These are phyloP conservation scores for Psidium guajava DNA, from an alignment of 345 rosid species.

Conservation along the genomic window DNA sequence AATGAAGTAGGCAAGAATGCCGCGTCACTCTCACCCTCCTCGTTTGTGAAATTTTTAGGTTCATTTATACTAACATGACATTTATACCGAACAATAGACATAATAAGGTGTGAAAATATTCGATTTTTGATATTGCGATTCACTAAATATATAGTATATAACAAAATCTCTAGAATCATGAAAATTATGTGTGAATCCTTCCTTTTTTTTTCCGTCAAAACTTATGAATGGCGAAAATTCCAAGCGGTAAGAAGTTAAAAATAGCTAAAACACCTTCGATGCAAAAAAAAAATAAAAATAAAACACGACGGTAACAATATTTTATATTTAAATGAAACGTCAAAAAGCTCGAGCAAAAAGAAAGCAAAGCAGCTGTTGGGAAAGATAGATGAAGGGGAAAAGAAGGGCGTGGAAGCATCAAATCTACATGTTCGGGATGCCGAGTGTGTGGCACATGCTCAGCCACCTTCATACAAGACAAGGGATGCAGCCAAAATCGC, in stretches of 20 bases:
- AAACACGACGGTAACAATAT: not conserved
- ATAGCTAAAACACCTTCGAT: not conserved
- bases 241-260: not conserved
- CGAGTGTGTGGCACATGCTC: constrained; percentile 1
- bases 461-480: not conserved
- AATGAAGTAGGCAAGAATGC: too few relatives aligned
- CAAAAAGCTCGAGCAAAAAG: not conserved
- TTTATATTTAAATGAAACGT: not conserved
- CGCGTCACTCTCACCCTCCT: too few relatives aligned
- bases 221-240: not conserved
- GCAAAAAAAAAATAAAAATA: too few relatives aligned
- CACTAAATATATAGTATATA: too few relatives aligned
- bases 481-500: not conserved
- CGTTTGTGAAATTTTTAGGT: too few relatives aligned
- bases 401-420: not conserved
- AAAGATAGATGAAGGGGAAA: not conserved
- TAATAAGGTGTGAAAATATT: too few relatives aligned
- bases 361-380: not conserved
- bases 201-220: not conserved
- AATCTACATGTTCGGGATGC: not conserved
- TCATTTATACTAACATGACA: too few relatives aligned
- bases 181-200: not conserved
- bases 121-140: too few relatives aligned
- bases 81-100: too few relatives aligned
- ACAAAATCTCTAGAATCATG: too few relatives aligned